Base-by-base conservation (phyloP, 169 alveolate genomes). In the Sarcocystis neurona region DNA sequence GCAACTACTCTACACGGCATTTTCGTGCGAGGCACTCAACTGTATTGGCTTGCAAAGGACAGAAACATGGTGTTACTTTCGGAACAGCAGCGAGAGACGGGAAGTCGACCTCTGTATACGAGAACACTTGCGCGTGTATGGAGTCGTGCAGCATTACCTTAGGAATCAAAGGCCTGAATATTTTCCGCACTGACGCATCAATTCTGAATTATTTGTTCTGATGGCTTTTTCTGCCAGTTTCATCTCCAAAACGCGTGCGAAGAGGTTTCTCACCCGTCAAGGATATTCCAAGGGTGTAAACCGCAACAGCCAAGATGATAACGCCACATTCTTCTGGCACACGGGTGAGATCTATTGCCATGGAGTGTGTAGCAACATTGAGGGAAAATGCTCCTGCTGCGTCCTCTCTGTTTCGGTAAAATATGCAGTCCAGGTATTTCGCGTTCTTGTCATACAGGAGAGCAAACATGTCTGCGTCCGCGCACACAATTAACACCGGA, bases 321-420 rank as follows among this genome's bases (percentile, higher is more conserved):
- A 78, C 30, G 48, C 50, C 77, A 75, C 93, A 90, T 8, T 80
- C 44, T 37, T 84, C 93, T 5, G 93, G 90, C 20, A 90, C 88
- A 30, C 68, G 34, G 47, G 79, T 87, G 30, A 90, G 37, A 23
- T 90, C 90, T 34, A 90, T 84, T 10, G 93, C 77, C 39, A 90
- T 70, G 34, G 90, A 90, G 34, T 85, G 53, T 0, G 93, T 90
- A 15, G 79, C 82, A 23, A 46, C 80, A 47, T 84, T 90, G 4
- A 90, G 88, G 10, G 84, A 90, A 47, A 90, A 90, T 0, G 88
- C 84, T 34, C 90, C 90, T 72, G 75, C 72, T 5, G 90, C 93
- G 37, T 80, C 93, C 68, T 90, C 93, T 39, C 90, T 79, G 68
- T 90, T 85, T n/a, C 89, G 89, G 68, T 90, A 90, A 63, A 90